Base-by-base conservation (phyloP, 495 filamentous ascomycete genomes). In the Neurospora pannonica region DNA sequence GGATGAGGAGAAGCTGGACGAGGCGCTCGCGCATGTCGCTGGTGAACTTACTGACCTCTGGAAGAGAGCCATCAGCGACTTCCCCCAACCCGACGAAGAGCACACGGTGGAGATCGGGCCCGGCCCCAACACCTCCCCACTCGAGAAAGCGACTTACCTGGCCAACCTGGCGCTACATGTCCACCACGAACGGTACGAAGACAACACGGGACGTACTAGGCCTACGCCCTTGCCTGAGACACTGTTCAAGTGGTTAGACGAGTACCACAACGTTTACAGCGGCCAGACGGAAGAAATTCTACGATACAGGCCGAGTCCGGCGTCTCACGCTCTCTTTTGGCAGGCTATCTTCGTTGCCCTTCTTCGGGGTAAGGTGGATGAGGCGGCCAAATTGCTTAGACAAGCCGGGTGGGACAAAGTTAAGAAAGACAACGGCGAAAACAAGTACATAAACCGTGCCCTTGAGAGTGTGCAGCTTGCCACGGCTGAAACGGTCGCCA, bases 301-400 rank as follows among this genome's bases (percentile, higher is more conserved):
- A 74, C 84, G 85, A 34, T 81, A 90, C 72, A 84, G 87, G 67
- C 92, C 92, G 3, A 92, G 91, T 74, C 92, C 93, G 42, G 90
- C 93, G 3, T 88, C 89, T 67, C 92, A 94, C 76, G 82, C 83
- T 7, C 85, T 89, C 37, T 98, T 92, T 80, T 98, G 95, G 95
- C 92, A 93, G 77, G 86, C 89, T 11, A 82, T 97, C 21, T 91
- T 89, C 75, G 85, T 86, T 38, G 81, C 88, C 39, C 85, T 93
- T 71, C 82, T 95, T 5, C 91, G 94, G 19, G 94, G 94, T 31
- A 88, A 89, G 39, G 87, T 97, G 43, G 71, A 78, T 5, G 89
- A 89, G 13, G 89, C 90, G 0, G 84, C 90, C 3, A 82, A 85
- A 43, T 79, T 95, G 39, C 83, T 98, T 43, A 89, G 86, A 71